Evolutionary conservation across 139 green algal genomes (phyloP).

Genomic region (Auxenochlorella pyrenoidosa): DNA sequence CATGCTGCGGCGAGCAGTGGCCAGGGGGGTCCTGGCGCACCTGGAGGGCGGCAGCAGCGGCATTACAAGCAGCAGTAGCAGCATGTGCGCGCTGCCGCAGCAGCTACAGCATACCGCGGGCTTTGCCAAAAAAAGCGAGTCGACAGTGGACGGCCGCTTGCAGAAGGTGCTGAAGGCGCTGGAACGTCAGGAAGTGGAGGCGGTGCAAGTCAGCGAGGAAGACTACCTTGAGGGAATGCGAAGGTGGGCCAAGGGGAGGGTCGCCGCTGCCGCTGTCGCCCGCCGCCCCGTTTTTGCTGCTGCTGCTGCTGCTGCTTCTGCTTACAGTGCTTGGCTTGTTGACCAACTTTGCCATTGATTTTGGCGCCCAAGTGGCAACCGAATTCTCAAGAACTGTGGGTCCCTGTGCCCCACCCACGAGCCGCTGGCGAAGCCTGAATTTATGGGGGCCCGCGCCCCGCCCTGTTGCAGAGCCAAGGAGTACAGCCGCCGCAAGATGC

Average conservation of each 20-base stretch:
- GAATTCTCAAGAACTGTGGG: too few species aligned
- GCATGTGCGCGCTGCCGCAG: background rate
- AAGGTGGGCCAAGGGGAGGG: slow-evolving; percentile 14
- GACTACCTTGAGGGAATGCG: slow-evolving; percentile 32
- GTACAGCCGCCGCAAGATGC: slow-evolving; percentile 58
- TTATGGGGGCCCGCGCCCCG: too few species aligned
- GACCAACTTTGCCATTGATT: too few species aligned
- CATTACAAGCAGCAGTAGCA: background rate
- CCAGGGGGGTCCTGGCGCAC: background rate
- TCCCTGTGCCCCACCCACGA: too few species aligned
- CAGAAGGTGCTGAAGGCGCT: slow-evolving; percentile 37
- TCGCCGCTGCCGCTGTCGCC: too few species aligned
- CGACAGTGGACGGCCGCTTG: slow-evolving; percentile 26
- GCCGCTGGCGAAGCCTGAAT: too few species aligned
- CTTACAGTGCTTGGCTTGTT: too few species aligned
- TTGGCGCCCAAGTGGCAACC: too few species aligned
- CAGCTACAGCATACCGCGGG: slow-evolving; percentile 24
- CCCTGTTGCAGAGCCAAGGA: slow-evolving; percentile 44
- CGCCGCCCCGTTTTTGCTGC: too few species aligned
- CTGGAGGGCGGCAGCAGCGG: background rate
- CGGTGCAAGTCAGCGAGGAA: slow-evolving; percentile 25
- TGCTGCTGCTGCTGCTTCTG: too few species aligned
- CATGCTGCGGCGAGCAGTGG: slow-evolving; percentile 4
- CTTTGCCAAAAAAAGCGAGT: slow-evolving; percentile 26
- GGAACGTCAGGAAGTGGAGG: slow-evolving; percentile 11